Evolutionary conservation across 805 yeast genomes (phyloP).

Genomic region (Metschnikowia santaceciliae): DNA sequence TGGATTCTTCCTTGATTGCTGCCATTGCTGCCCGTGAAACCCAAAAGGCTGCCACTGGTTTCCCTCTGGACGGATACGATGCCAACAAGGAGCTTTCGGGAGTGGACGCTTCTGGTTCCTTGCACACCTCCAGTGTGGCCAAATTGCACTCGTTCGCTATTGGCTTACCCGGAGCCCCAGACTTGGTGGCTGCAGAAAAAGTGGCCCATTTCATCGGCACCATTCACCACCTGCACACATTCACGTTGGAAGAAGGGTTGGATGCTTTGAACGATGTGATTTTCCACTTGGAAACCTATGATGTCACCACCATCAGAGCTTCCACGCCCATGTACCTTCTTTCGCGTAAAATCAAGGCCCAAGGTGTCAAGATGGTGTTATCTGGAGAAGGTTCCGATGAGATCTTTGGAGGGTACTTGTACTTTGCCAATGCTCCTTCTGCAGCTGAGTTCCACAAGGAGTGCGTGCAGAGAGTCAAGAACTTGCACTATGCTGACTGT

Average conservation of each 20-base stretch:
- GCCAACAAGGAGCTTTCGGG: conserved; percentile 79
- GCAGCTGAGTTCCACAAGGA: conserved; percentile 92
- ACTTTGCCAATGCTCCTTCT: conserved; percentile 95
- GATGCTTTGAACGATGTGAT: conserved; percentile 95
- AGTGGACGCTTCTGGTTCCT: conserved; percentile 82
- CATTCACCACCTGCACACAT: conserved; percentile 95
- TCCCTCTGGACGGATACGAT: conserved; percentile 47
- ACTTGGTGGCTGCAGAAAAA: conserved; percentile 90
- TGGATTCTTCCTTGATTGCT: conserved; percentile 95
- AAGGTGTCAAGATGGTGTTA: conserved; percentile 98
- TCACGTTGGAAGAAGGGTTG: conserved; percentile 94
- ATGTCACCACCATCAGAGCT: conserved; percentile 98
- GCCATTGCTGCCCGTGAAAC: conserved; percentile 97
- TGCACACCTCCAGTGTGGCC: conserved; percentile 73
- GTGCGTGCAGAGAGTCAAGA: conserved; percentile 93
- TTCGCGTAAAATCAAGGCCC: conserved; percentile 96
- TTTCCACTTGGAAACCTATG: conserved; percentile 93
- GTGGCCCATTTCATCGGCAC: conserved; percentile 97
- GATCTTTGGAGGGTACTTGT: conserved; percentile 96
- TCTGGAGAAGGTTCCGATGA: conserved; percentile 99
- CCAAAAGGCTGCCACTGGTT: conserved; percentile 59
- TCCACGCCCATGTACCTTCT: conserved; percentile 98
- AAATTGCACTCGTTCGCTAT: conserved; percentile 93
- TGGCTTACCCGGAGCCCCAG: conserved; percentile 98
- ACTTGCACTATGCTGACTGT: conserved; percentile 96